Percentiles rank a stretch among this genome's conserved stretches.
These are phyloP conservation scores for Hypoxylon trugodes DNA, from an alignment of 495 filamentous ascomycete species.

Conservation along the genomic window DNA sequence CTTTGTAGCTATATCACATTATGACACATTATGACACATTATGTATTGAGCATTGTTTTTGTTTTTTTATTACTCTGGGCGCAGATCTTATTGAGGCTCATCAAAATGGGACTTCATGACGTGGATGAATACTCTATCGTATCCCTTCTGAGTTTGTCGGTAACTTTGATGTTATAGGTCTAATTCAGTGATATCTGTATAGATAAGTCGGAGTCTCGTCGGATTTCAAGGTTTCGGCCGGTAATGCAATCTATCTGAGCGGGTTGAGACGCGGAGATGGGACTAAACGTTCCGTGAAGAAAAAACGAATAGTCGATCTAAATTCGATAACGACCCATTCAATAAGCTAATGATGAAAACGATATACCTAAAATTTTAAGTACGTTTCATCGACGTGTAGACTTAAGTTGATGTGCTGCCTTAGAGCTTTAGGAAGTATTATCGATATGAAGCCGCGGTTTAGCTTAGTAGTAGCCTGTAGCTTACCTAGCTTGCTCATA, in stretches of 20 bases:
- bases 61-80: too few species aligned
- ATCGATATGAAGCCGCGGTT: constrained; percentile 4
- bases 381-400: constrained; percentile 25
- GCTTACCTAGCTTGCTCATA: constrained; percentile 24
- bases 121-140: background rate
- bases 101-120: background rate
- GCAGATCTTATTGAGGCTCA: too few species aligned
- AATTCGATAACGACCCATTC: constrained; percentile 5
- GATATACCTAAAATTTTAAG: background rate
- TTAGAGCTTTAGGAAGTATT: background rate
- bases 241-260: constrained; percentile 4
- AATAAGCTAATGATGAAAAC: background rate
- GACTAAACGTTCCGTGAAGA: constrained; percentile 13
- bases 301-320: background rate
- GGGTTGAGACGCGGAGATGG: background rate
- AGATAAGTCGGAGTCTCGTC: background rate
- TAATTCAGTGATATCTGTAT: background rate
- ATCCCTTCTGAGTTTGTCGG: background rate
- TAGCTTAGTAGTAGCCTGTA: background rate
- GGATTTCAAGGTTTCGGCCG: constrained; percentile 24
- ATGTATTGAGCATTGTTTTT: too few species aligned
- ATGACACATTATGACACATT: too few species aligned
- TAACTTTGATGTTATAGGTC: constrained; percentile 9
- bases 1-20: too few species aligned
- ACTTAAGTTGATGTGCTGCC: constrained; percentile 2